phyloP scores from a whole-genome alignment of 164 flowering plant genomes.

The Brasenia schreberi region DNA sequence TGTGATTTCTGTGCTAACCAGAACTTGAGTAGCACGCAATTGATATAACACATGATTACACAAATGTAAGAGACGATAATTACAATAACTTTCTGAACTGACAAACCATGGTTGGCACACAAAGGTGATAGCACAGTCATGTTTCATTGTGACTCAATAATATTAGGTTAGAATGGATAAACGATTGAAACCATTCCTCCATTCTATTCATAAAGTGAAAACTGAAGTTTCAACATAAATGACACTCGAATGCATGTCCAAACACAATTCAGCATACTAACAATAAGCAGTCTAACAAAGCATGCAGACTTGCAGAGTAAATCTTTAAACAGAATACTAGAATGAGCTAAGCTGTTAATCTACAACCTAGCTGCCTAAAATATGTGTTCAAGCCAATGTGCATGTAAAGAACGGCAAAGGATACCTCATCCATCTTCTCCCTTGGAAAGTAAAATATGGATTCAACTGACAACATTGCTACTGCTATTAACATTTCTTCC shows the following conservation, averaged over 20 bases:
- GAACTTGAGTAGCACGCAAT: too few species aligned
- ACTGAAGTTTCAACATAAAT: not conserved
- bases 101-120: too few species aligned
- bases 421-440: slow-evolving; percentile 77
- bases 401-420: not conserved
- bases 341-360: not conserved
- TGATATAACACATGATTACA: too few species aligned
- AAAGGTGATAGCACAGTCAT: too few species aligned
- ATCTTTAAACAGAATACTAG: not conserved
- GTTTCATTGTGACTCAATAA: too few species aligned
- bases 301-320: not conserved
- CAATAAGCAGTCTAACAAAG: not conserved
- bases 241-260: not conserved
- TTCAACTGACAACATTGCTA: slow-evolving; percentile 91
- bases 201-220: too few species aligned
- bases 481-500: slow-evolving; percentile 89
- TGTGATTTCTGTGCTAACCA: too few species aligned
- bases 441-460: slow-evolving; percentile 78
- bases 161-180: too few species aligned
- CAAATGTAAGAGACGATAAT: too few species aligned
- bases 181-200: too few species aligned
- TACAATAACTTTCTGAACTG: too few species aligned
- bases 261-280: not conserved
- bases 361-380: not conserved
- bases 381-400: not conserved